Percentiles rank a stretch among this genome's conserved stretches.
phyloP scores from a whole-genome alignment of 2,329 filamentous ascomycete species.

The Penicillium sp. region DNA sequence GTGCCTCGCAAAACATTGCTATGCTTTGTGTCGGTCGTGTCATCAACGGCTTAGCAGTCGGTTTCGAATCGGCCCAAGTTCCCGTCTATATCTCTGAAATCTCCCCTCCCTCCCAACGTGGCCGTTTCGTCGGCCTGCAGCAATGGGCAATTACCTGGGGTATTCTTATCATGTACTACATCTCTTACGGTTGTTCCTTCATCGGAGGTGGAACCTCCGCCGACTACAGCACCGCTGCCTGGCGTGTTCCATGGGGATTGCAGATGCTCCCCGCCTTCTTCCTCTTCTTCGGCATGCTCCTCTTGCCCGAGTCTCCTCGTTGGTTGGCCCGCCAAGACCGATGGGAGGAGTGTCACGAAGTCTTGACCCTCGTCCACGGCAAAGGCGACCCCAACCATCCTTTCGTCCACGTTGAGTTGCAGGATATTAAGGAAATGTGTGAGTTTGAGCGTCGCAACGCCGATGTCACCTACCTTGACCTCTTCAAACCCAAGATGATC shows the following conservation, averaged over 20 bases:
- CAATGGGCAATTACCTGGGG: constrained; percentile 74
- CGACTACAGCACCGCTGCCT: constrained; percentile 47
- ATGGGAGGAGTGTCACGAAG: constrained; percentile 50
- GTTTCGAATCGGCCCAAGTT: constrained; percentile 68
- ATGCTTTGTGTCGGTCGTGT: constrained; percentile 70
- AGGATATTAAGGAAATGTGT: constrained; percentile 69
- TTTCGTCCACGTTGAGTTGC: constrained; percentile 64
- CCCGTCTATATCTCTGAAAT: constrained; percentile 68
- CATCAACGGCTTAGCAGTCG: constrained; percentile 69
- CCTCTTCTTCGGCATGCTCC: constrained; percentile 53
- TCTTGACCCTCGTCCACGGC: constrained; percentile 58
- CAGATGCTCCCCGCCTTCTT: constrained; percentile 60
- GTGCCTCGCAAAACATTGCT: constrained; percentile 60
- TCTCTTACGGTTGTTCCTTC: constrained; percentile 59
- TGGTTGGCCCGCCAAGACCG: constrained; percentile 62
- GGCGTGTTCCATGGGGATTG: constrained; percentile 62
- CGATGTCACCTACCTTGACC: constrained; percentile 66
- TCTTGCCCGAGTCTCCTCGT: constrained; percentile 55
- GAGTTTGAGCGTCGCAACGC: constrained; percentile 69
- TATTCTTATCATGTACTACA: constrained; percentile 26
- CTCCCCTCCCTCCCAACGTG: constrained; percentile 53
- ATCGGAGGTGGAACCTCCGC: constrained; percentile 44
- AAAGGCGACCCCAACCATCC: constrained; percentile 61
- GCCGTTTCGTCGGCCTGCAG: constrained; percentile 66
- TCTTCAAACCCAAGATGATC: constrained; percentile 70